Base-by-base conservation (phyloP, 2,329 filamentous ascomycete species). In the Magnaporthales sp. region DNA sequence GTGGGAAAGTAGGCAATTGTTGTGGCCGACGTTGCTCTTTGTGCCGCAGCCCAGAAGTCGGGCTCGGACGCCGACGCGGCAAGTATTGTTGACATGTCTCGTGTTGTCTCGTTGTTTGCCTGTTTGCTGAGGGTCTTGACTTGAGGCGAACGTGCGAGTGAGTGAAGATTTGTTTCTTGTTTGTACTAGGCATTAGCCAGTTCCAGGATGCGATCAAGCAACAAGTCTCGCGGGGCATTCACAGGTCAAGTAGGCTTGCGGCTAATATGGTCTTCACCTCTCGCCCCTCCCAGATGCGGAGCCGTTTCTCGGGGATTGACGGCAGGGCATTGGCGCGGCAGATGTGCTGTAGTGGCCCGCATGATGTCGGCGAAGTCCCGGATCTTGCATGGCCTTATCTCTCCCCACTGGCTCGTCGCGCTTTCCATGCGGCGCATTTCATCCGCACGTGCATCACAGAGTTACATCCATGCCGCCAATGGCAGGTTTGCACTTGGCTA, bases 31-130 rank as follows among this genome's bases (percentile, higher is more conserved):
- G 51, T n/a, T 32, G 22, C 29, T 58, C 51, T 60, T 24, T 30
- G 19, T 30, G 51, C 54, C 27, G 62, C 30, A 22, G 13, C 51
- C 63, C 27, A 63, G 4, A 65, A 24, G 51, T 31, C 30, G n/a
- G 63, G 66, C 56, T 62, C 63, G 22, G 51, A 64, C 3, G 66
- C 66, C 22, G 63, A 62, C 9, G 70, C 71, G 13, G 66, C 62
- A 9, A 65, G 24, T 46, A 65, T 65, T 6, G 62, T 60, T 27
- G 56, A 60, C 56, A 60, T 60, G 26, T 11, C 5, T 26, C 19
- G 13, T 19, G 9, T 60, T 31, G 11, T n/a, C 24, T 13, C 6
- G 27, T 19, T 3, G 24, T 6, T 13, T 60, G 56, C 56, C 19
- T 27, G 56, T 3, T 13, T 46, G 15, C 19, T 6, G 2, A 6